Evolutionary conservation across 108 stramenopile genomes (phyloP), one percentile per base, ranked within the genome.

Genomic region (Conticribra guillardii): DNA sequence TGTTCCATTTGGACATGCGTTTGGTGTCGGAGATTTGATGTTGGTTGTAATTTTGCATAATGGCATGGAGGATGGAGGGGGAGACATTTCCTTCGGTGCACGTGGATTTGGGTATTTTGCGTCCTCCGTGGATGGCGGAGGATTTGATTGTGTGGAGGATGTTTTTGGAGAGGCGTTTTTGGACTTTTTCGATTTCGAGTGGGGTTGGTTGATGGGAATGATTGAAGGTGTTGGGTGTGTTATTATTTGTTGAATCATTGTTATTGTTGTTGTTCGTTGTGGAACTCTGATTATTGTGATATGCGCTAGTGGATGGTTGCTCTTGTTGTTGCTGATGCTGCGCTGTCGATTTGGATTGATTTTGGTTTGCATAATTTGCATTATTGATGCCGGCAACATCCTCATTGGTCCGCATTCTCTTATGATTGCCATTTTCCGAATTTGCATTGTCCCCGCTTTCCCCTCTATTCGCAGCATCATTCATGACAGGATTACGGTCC

Each of bases 71-170:
- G 19, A 48, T 24, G 8, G 18, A n/a, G 23, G 11, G 22, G 16
- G 44, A 45, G n/a, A 62, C 28, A 26, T 46, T 46, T 27, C 37
- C 44, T 41, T 41, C 17, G 49, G 31, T 45, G 28, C 47, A 5
- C 48, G 49, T 64, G n/a, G 63, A 50, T 32, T 49, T 64, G 17
- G 63, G 63, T 15, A 64, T 33, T 8, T 45, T 44, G 23, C 63
- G 17, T 30, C 63, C 63, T 29, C 63, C 63, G 21, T 64, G 63
- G 3, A 64, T 49, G 2, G 63, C 63, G 30, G 30, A 4, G 0
- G 63, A 32, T 30, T 30, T 44, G 29, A 64, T 64, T 11, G 49
- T 32, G 30, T 49, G 24, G 0, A 64, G 7, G 29, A 64, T 24
- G 28, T 51, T 34, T 32, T 33, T 26, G 49, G 48, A 24, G 26